A percentile compares a stretch with the other conserved stretches of the same genome.
Evolutionary conservation across 495 filamentous ascomycete genomes (phyloP).

Genomic region (Cetradonia linearis): DNA sequence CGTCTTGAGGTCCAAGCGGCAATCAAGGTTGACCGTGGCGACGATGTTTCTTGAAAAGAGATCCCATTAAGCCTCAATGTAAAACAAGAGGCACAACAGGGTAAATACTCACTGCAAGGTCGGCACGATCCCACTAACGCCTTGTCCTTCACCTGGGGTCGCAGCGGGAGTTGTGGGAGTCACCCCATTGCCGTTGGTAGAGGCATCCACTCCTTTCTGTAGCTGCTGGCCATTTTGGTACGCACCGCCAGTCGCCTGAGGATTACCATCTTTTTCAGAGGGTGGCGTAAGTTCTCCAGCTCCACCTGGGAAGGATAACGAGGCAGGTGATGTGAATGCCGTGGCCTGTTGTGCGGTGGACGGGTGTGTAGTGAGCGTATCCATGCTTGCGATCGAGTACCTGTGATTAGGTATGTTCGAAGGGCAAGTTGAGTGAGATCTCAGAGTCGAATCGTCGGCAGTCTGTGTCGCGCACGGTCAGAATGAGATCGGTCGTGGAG

Average conservation of each 20-base stretch:
- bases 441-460: slow-evolving; percentile 20
- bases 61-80: slow-evolving; percentile 52
- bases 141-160: slow-evolving; percentile 69
- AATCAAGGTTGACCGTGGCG: slow-evolving; percentile 97
- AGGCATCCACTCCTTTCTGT: slow-evolving; percentile 45
- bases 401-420: slow-evolving; percentile 25
- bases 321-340: slow-evolving; percentile 80
- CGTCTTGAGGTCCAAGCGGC: slow-evolving; percentile 96
- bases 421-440: slow-evolving; percentile 5
- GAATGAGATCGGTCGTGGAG: slow-evolving; percentile 9
- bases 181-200: slow-evolving; percentile 65
- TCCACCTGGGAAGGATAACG: slow-evolving; percentile 81
- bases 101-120: slow-evolving; percentile 92
- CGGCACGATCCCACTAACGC: slow-evolving; percentile 86
- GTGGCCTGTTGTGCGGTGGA: slow-evolving; percentile 80
- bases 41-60: slow-evolving; percentile 87
- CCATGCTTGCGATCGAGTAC: slow-evolving; percentile 49
- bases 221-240: slow-evolving; percentile 49
- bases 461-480: slow-evolving; percentile 20
- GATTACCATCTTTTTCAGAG: slow-evolving; percentile 49
- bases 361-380: slow-evolving; percentile 80
- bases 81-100: slow-evolving; percentile 38
- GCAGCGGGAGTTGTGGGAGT: slow-evolving; percentile 92
- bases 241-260: slow-evolving; percentile 37
- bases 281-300: slow-evolving; percentile 73